Evolutionary conservation across 2,329 filamentous ascomycete genomes (phyloP).

Genomic region (Septoria petroselini): DNA sequence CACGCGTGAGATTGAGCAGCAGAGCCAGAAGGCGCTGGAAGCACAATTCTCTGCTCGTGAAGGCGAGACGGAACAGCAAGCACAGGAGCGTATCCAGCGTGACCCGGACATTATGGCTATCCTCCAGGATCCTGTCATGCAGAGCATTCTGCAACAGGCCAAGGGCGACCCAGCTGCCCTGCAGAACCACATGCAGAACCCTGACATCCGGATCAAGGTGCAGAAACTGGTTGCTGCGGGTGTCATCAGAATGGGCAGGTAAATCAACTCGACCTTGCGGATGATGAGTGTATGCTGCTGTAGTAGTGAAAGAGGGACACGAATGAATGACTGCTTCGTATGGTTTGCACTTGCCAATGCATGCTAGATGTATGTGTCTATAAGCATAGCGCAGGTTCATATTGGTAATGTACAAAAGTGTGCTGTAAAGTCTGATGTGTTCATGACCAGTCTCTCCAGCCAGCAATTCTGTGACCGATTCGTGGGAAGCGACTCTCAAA

Average conservation of each 20-base stretch:
- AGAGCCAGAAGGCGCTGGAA: constrained; percentile 86
- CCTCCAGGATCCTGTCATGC: constrained; percentile 95
- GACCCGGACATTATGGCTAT: constrained; percentile 70
- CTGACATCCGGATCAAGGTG: constrained; percentile 78
- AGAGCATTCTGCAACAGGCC: constrained; percentile 92
- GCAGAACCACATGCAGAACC: constrained; percentile 96
- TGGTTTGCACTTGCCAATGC: too few species aligned
- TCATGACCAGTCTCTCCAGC: too few species aligned
- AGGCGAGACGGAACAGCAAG: constrained; percentile 89
- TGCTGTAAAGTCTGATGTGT: too few species aligned
- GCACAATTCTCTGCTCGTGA: constrained; percentile 88
- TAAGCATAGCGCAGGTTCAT: constrained; percentile 10
- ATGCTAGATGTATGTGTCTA: constrained; percentile 10
- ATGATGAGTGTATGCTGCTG: too few species aligned
- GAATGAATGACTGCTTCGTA: constrained; percentile 1
- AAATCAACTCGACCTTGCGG: too few species aligned
- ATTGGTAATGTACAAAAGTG: neutral
- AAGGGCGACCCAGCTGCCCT: constrained; percentile 89
- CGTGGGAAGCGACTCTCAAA: too few species aligned
- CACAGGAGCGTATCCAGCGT: constrained; percentile 80
- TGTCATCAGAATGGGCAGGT: constrained; percentile 59
- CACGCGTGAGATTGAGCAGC: constrained; percentile 84
- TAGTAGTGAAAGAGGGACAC: neutral
- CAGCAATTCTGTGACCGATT: too few species aligned
- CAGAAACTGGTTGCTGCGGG: constrained; percentile 92